phyloP scores from a whole-genome alignment of 75 land plant genomes.

The Selaginella tamariscina region DNA sequence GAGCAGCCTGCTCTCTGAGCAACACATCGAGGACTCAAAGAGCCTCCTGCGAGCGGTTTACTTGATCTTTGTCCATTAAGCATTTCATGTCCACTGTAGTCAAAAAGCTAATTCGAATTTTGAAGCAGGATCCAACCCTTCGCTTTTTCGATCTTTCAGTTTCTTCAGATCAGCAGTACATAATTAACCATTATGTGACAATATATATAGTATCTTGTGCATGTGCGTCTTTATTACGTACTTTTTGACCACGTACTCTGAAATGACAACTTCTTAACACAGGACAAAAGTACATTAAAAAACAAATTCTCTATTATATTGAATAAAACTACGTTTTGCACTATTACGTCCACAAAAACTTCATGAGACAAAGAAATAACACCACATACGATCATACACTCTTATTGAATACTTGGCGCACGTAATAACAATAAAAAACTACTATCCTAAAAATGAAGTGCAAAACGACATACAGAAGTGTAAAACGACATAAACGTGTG shows the following conservation, averaged over 20 bases:
- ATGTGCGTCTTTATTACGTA: background rate
- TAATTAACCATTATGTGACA: background rate
- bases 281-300: too few species aligned
- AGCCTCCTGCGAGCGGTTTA: conserved; percentile 61
- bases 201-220: background rate
- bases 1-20: conserved; percentile 67
- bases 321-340: too few species aligned
- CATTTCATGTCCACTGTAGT: conserved; percentile 56
- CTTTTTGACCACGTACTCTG: conserved; percentile 11
- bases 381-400: too few species aligned
- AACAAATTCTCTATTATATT: too few species aligned
- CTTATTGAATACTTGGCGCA: too few species aligned
- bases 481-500: too few species aligned
- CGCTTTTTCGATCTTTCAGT: conserved; percentile 34
- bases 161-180: conserved; percentile 10
- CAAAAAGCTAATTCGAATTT: conserved; percentile 61
- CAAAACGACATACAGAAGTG: too few species aligned
- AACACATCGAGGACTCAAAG: conserved; percentile 71
- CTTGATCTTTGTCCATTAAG: conserved; percentile 52
- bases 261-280: conserved; percentile 11
- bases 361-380: too few species aligned
- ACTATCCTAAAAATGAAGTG: too few species aligned
- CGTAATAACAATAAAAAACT: too few species aligned
- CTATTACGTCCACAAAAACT: too few species aligned
- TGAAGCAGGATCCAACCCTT: conserved; percentile 40